Base-by-base conservation (phyloP, 2,329 filamentous ascomycete genomes). In the Pseudopyrenochaeta lycopersici region DNA sequence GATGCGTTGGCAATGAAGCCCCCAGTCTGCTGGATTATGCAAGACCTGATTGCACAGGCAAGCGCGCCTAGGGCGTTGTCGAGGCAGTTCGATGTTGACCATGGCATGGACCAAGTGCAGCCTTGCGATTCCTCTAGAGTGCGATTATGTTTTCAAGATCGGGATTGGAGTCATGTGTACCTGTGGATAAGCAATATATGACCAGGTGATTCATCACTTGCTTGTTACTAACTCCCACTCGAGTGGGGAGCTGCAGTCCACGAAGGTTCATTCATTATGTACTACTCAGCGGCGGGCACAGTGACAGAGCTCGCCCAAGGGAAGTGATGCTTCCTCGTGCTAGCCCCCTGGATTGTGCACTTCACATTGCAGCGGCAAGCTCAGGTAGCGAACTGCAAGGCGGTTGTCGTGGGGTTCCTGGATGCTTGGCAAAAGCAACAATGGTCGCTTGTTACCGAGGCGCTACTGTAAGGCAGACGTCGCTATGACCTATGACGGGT, bases 21-120 rank as follows among this genome's bases (percentile, higher is more conserved):
- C 2, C 2, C 11, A 10, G 35, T 15, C 17, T 27, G 23, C 23
- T 27, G 32, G 44, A 44, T 35, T 46, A 49, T 39, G 47, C 47
- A 55, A 48, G 40, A 58, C 45, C 33, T 23, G 23, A 31, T 40
- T 42, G 38, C 36, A 44, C 20, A 32, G 46, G 47, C 40, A 56
- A 38, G 31, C 12, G 20, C 43, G n/a, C 31, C 11, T 36, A 18
- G 21, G 36, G 43, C 30, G 31, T 38, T 17, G 10, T 36, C 43
- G 14, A 32, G 5, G 18, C 14, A 17, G n/a, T 15, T 9, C 21
- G 21, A 29, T 15, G n/a, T 29, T 15, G 21, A 31, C 4, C 30
- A 10, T 23, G 30, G 17, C 17, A 27, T 7, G 27, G 14, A 17
- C 21, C 17, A 27, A 23, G 21, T 29, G n/a, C n/a, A 29, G 23